Evolutionary conservation across 129 eudicot species (phyloP).

Genomic region (Rutidosis leptorrhynchoides): DNA sequence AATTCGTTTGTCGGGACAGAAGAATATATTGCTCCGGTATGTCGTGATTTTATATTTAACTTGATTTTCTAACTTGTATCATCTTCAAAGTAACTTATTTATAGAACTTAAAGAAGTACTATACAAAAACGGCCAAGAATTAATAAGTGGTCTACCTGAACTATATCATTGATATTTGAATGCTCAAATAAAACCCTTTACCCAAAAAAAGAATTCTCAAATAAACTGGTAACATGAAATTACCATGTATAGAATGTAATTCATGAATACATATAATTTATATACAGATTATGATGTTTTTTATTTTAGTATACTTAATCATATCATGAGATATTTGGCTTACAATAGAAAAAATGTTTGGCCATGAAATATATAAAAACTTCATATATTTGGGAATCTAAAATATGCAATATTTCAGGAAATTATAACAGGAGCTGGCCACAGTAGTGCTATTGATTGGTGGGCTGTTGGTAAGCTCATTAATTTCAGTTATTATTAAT

Average conservation of each 20-base stretch:
- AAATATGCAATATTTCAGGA: constrained; percentile 56
- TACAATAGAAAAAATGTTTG: not conserved
- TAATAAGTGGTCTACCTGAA: not conserved
- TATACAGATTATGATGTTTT: not conserved
- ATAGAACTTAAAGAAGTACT: no score
- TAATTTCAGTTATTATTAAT: no score
- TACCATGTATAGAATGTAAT: not conserved
- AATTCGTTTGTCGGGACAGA: constrained; percentile 99
- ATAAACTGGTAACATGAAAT: not conserved
- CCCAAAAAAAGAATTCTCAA: no score
- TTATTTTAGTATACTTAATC: not conserved
- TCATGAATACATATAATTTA: not conserved
- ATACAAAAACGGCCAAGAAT: not conserved
- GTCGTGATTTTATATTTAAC: constrained; percentile 3
- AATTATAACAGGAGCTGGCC: constrained; percentile 92
- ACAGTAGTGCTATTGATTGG: constrained; percentile 98
- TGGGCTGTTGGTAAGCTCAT: constrained; percentile 90
- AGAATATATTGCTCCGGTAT: constrained; percentile 98
- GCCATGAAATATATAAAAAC: not conserved
- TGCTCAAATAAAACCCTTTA: no score
- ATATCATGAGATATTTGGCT: not conserved
- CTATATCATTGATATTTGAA: no score
- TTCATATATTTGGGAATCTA: not conserved
- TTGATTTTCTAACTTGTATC: not conserved
- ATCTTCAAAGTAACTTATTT: not conserved